phyloP scores from a whole-genome alignment of 768 basidiomycete species.

The Boletus eberwhitei region DNA sequence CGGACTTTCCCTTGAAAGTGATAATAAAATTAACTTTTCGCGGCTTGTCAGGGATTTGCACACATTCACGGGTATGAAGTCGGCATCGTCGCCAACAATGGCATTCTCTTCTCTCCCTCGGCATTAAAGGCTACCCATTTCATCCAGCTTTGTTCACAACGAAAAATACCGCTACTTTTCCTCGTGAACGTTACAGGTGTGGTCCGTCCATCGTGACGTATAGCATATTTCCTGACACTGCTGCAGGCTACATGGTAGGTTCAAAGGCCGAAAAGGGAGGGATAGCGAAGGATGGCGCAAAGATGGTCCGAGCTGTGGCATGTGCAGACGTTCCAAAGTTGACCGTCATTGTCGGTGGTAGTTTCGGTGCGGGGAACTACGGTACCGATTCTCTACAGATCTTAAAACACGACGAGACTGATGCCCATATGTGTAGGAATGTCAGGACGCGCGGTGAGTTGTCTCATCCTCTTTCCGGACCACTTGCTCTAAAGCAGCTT shows the following conservation, averaged over 20 bases:
- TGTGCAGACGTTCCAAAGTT: conserved; percentile 94
- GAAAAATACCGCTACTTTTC: conserved; percentile 86
- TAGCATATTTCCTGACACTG: conserved; percentile 1
- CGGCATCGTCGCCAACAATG: conserved; percentile 92
- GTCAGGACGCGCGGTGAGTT: conserved; percentile 85
- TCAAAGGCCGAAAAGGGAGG: conserved; percentile 93
- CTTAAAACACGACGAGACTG: conserved; percentile 6
- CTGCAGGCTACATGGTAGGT: conserved; percentile 88
- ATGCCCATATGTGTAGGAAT: conserved; percentile 53
- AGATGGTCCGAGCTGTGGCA: conserved; percentile 95
- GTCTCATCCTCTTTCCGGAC: not conserved
- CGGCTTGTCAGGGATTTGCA: conserved; percentile 66
- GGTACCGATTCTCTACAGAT: conserved; percentile 41
- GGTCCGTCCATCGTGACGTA: not conserved
- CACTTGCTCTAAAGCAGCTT: conserved; percentile 2
- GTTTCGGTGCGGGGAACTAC: conserved; percentile 94
- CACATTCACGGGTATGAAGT: conserved; percentile 86
- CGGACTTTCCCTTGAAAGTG: conserved; percentile 16
- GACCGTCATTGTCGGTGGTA: conserved; percentile 89
- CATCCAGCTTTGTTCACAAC: conserved; percentile 90
- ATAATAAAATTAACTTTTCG: conserved; percentile 2
- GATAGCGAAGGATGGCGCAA: conserved; percentile 92
- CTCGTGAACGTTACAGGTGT: conserved; percentile 90
- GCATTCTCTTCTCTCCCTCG: conserved; percentile 90
- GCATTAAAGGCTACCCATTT: conserved; percentile 95